A percentile compares a stretch with the other conserved stretches of the same genome.
Conservation (phyloP, 768 basidiomycete genomes). For the Amanita pallidorosea region DNA sequence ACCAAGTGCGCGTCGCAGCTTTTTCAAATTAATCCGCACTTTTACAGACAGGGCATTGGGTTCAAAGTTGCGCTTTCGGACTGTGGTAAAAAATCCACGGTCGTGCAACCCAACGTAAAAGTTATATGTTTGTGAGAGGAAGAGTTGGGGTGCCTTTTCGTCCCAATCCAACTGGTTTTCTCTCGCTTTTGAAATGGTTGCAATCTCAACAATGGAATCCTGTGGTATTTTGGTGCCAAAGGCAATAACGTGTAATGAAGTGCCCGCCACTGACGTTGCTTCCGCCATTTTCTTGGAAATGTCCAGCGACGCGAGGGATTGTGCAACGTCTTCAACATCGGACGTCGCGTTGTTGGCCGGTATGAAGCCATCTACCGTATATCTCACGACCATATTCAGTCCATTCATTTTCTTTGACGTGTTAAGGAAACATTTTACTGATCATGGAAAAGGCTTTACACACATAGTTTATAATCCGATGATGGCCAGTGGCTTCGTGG, state of each 20-base stretch:
- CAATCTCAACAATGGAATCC: slow-evolving; percentile 33
- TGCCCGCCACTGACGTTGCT: slow-evolving; percentile 9
- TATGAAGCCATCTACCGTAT: slow-evolving; percentile 32
- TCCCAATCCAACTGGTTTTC: slow-evolving; percentile 36
- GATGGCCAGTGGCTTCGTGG: slow-evolving; percentile 47
- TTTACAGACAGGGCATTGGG: slow-evolving; percentile 18
- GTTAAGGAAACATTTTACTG: not conserved
- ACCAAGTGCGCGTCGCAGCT: slow-evolving; percentile 26
- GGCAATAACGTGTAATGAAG: slow-evolving; percentile 10
- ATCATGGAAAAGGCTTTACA: slow-evolving; percentile 13
- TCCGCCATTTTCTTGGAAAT: not conserved
- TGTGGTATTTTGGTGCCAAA: slow-evolving; percentile 26
- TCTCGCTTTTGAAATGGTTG: slow-evolving; percentile 27
- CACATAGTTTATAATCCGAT: slow-evolving; percentile 56
- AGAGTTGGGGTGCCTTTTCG: slow-evolving; percentile 55
- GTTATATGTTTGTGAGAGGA: slow-evolving; percentile 56
- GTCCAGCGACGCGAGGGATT: slow-evolving; percentile 21
- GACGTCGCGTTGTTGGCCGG: not conserved
- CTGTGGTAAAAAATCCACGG: slow-evolving; percentile 37
- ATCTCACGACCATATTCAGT: slow-evolving; percentile 47
- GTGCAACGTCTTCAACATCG: slow-evolving; percentile 20
- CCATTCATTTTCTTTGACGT: slow-evolving; percentile 41
- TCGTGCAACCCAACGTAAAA: slow-evolving; percentile 50
- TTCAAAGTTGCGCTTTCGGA: slow-evolving; percentile 35
- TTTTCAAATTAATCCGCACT: slow-evolving; percentile 20